These are phyloP conservation scores for Torrubiella hemipterigena DNA, from an alignment of 2,329 filamentous ascomycete genomes.

Conservation along the genomic window DNA sequence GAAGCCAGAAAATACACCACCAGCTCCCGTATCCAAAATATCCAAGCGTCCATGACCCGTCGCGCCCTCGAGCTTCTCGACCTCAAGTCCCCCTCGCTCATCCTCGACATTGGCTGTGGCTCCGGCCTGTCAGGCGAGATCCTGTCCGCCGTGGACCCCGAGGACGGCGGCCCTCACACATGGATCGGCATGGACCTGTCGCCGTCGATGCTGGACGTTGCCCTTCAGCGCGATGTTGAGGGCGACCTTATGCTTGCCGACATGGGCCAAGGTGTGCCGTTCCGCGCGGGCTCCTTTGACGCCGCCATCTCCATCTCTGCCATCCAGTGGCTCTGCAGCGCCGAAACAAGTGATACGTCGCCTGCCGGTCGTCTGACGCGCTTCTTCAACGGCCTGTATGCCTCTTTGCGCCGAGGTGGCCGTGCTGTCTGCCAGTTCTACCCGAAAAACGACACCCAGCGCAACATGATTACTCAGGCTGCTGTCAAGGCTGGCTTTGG, in stretches of 20 bases:
- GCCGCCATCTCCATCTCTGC: constrained; percentile 90
- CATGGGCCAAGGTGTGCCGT: constrained; percentile 90
- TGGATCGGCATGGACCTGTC: constrained; percentile 98
- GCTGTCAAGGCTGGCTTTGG: constrained; percentile 92
- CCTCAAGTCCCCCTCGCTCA: constrained; percentile 66
- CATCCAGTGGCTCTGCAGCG: constrained; percentile 98
- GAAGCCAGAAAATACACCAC: constrained; percentile 98
- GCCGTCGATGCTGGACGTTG: constrained; percentile 92
- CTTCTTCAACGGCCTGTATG: constrained; percentile 91
- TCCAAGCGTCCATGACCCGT: constrained; percentile 89
- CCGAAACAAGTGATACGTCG: constrained; percentile 75
- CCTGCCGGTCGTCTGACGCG: constrained; percentile 65
- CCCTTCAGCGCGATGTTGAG: constrained; percentile 81
- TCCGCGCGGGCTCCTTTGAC: constrained; percentile 84
- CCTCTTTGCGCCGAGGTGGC: constrained; percentile 69
- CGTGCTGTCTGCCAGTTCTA: constrained; percentile 96
- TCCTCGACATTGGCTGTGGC: constrained; percentile 95
- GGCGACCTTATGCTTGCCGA: constrained; percentile 91
- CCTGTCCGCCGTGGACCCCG: constrained; percentile 56
- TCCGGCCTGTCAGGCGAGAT: constrained; percentile 92
- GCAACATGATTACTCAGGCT: constrained; percentile 81
- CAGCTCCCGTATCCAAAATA: constrained; percentile 86
- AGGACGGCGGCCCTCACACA: constrained; percentile 73
- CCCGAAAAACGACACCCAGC: constrained; percentile 86
- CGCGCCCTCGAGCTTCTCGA: constrained; percentile 86